Percentiles rank a stretch among this genome's conserved stretches.
Conservation (phyloP, 805 yeast species). For the Ogataea ramenticola region DNA sequence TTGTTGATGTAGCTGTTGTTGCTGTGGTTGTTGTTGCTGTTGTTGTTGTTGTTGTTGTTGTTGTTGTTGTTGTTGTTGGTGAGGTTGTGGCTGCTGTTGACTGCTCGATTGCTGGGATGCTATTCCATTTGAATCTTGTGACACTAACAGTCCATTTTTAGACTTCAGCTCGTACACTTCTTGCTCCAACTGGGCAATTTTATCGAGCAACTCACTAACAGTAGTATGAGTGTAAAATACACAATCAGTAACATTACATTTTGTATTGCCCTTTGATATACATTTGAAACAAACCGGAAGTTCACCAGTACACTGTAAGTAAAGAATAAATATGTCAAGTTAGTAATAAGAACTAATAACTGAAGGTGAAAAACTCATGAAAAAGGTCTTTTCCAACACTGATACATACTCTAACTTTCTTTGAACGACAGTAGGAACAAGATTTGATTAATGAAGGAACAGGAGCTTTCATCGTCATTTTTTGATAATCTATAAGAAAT, state of each 20-base stretch:
- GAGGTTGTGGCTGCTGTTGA: neutral
- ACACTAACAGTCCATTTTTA: no score
- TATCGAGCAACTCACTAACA: constrained; percentile 9
- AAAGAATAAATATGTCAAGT: neutral
- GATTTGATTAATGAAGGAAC: constrained; percentile 8
- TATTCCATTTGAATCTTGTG: no score
- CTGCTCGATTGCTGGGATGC: no score
- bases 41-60: neutral
- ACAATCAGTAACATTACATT: constrained; percentile 15
- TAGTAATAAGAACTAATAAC: neutral
- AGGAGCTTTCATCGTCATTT: constrained; percentile 22
- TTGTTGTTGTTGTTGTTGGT: neutral
- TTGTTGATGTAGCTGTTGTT: neutral
- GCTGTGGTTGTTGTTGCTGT: neutral
- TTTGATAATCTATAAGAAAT: no score
- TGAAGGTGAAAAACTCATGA: no score
- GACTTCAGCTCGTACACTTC: constrained; percentile 2
- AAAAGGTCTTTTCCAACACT: no score
- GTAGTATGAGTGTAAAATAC: constrained; percentile 17
- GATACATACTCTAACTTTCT: constrained; percentile 17
- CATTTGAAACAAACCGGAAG: constrained; percentile 16
- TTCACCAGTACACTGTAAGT: constrained; percentile 15
- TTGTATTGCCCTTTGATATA: constrained; percentile 8
- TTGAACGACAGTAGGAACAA: constrained; percentile 15
- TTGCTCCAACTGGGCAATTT: constrained; percentile 10